Evolutionary conservation across 2,329 filamentous ascomycete genomes (phyloP).

Genomic region (Penicillium sp.): DNA sequence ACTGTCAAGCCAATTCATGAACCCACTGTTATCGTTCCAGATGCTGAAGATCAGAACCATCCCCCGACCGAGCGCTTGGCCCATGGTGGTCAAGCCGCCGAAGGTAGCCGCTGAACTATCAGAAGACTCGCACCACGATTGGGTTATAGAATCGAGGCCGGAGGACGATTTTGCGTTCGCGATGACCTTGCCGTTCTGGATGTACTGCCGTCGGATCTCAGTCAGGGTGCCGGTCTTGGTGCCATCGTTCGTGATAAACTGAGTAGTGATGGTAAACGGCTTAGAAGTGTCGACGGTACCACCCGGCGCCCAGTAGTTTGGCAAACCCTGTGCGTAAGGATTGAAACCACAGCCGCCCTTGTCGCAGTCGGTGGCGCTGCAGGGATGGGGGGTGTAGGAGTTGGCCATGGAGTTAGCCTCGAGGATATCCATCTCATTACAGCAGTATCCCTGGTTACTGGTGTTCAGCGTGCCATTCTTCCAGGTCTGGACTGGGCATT

Average conservation of each 20-base stretch:
- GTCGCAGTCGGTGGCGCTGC: slow-evolving; percentile 63
- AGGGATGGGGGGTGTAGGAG: slow-evolving; percentile 70
- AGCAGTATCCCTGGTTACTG: slow-evolving; percentile 65
- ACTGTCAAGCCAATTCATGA: slow-evolving; percentile 11
- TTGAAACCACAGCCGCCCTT: slow-evolving; percentile 76
- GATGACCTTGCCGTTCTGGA: slow-evolving; percentile 66
- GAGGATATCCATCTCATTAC: slow-evolving; percentile 72
- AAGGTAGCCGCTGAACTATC: slow-evolving; percentile 3
- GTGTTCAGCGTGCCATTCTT: slow-evolving; percentile 62
- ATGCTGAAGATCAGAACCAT: slow-evolving; percentile 10
- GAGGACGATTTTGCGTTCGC: slow-evolving; percentile 59
- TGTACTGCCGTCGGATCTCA: slow-evolving; percentile 69
- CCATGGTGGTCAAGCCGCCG: slow-evolving; percentile 8
- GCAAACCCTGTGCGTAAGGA: slow-evolving; percentile 68
- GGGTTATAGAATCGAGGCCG: slow-evolving; percentile 59
- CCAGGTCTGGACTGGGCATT: slow-evolving; percentile 57
- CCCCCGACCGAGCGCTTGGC: slow-evolving; percentile 4
- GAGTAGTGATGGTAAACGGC: slow-evolving; percentile 70
- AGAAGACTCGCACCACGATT: slow-evolving; percentile 57
- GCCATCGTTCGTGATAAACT: slow-evolving; percentile 62
- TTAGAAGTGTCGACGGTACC: slow-evolving; percentile 64
- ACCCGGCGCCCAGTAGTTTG: slow-evolving; percentile 66
- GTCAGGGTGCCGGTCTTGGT: slow-evolving; percentile 60
- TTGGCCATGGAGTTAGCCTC: slow-evolving; percentile 70
- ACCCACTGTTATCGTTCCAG: slow-evolving; percentile 4